Evolutionary conservation across 139 green algal genomes (phyloP), one percentile per base, ranked within the genome.

Genomic region (Chlorella sp.): DNA sequence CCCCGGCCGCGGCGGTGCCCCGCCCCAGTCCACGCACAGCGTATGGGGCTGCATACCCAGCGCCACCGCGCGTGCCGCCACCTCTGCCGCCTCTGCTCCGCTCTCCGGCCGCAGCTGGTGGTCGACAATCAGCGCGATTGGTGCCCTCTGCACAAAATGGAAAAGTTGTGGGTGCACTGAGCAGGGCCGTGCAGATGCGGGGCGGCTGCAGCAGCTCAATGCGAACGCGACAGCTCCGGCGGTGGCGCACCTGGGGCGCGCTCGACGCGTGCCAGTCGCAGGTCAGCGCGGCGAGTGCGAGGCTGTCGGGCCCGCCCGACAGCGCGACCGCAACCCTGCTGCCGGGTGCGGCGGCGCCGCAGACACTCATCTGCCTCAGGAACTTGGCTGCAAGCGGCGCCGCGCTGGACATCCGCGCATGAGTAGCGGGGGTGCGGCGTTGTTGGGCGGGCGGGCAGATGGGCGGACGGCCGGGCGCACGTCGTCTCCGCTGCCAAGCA

Each of bases 271-370:
- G 53, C 63, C 50, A 46, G 41, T 29, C 41, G 0, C 8, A 33
- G 9, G 33, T 42, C 55, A 90, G 62, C 21, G 74, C 38, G 7
- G 84, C 80, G 14, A 90, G 63, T 4, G 79, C 85, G 29, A 90
- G 41, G 67, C 84, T 90, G 74, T 90, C 86, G 2, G 76, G 60
- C 0, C 86, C 86, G 23, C 84, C 86, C 17, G 83, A 90, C 23
- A 90, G 46, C 3, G 85, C 85, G 2, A 90, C 55, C 0, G 80
- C 85, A 8, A 88, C 35, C 6, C 40, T 60, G 19, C 67, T 46
- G 36, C 36, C 46, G 7, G 21, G 17, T 23, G 43, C 40, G 31
- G 7, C 42, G 17, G 67, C 23, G 23, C 66, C 59, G 3, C 41
- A 11, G 8, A 14, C 15, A n/a, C n/a, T n/a, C n/a, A n/a, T n/a